phyloP scores from a whole-genome alignment of 139 green algal species.

The Edaphochlamys debaryana region DNA sequence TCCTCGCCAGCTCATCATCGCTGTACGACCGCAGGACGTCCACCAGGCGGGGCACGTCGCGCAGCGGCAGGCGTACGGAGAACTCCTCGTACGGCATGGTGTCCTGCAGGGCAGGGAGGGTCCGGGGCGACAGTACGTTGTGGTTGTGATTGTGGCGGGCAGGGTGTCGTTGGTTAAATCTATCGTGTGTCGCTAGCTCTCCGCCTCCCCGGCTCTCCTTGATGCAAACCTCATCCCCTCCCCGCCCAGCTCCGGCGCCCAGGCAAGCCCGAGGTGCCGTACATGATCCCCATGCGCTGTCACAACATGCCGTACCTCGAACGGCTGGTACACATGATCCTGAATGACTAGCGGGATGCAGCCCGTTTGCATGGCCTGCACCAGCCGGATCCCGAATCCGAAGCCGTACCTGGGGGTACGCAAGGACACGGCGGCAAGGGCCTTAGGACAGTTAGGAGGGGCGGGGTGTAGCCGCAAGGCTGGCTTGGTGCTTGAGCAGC shows the following conservation, averaged over 20 bases:
- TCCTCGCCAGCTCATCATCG: constrained; percentile 30
- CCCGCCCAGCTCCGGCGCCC: too few relatives aligned
- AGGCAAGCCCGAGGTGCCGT: too few relatives aligned
- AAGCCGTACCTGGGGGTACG: constrained; percentile 39
- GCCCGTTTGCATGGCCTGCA: constrained; percentile 42
- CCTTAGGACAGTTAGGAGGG: too few relatives aligned
- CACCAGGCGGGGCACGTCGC: constrained; percentile 49
- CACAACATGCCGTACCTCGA: constrained; percentile 3
- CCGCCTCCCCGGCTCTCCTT: too few relatives aligned
- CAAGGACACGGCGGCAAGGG: too few relatives aligned
- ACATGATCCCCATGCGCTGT: too few relatives aligned
- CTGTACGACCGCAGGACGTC: constrained; percentile 43
- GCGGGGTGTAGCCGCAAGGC: too few relatives aligned
- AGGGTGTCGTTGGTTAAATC: constrained; percentile 24
- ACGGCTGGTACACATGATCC: constrained; percentile 42
- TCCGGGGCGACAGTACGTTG: too few relatives aligned
- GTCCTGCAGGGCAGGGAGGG: constrained; percentile 13
- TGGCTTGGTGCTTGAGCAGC: too few relatives aligned
- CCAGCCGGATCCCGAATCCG: constrained; percentile 59
- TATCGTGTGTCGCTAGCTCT: too few relatives aligned
- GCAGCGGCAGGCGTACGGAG: constrained; percentile 44
- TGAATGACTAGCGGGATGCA: constrained; percentile 69
- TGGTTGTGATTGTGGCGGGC: too few relatives aligned
- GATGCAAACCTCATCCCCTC: too few relatives aligned
- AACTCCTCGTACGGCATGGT: constrained; percentile 67